These are phyloP conservation scores for Hura crepitans DNA, from an alignment of 441 rosid genomes.

Conservation along the genomic window DNA sequence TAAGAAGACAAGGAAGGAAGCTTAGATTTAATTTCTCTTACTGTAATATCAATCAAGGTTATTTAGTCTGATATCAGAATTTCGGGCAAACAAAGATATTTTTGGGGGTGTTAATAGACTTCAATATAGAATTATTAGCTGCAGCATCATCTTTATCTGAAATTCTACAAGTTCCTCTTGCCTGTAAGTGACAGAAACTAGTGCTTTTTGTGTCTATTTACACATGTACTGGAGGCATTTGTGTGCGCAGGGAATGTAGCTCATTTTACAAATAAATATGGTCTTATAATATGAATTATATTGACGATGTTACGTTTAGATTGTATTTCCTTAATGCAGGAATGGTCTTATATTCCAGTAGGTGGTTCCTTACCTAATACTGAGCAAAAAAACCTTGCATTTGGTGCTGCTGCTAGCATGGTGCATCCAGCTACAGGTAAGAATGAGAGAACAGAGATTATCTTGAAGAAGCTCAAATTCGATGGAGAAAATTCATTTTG, in stretches of 20 bases:
- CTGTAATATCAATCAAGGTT: background rate
- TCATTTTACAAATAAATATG: background rate
- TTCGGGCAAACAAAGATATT: background rate
- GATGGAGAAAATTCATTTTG: conserved; percentile 13
- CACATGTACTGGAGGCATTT: background rate
- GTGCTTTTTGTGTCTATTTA: background rate
- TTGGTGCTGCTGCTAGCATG: conserved; percentile 99
- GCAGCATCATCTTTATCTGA: background rate
- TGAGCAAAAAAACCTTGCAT: conserved; percentile 88
- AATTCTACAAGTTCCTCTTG: background rate
- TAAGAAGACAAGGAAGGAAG: background rate
- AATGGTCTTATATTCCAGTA: conserved; percentile 97
- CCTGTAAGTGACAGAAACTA: background rate
- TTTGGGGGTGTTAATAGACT: background rate
- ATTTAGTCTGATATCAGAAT: conserved; percentile 3
- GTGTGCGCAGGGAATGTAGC: background rate
- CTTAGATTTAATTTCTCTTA: background rate
- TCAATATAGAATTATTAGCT: background rate
- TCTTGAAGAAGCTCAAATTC: conserved; percentile 18
- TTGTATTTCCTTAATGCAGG: conserved; percentile 44
- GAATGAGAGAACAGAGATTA: conserved; percentile 17
- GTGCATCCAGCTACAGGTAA: conserved; percentile 95
- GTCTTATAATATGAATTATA: background rate
- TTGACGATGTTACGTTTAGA: conserved; percentile 8
- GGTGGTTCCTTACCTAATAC: conserved; percentile 96